Conservation (phyloP, 768 basidiomycete genomes). For the Lyophyllum atratum region DNA sequence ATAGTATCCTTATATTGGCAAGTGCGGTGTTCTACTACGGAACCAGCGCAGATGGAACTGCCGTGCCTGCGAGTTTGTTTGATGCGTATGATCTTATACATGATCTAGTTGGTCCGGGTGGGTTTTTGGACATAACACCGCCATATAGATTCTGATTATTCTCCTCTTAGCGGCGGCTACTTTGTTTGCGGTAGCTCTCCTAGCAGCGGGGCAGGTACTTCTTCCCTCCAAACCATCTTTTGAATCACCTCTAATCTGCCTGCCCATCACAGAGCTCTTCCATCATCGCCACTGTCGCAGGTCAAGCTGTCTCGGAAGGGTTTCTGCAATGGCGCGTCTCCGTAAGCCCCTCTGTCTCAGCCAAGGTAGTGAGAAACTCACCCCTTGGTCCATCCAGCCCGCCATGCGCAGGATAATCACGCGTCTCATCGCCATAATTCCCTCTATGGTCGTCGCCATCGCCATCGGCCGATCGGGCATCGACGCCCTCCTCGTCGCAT, state of each 20-base stretch:
- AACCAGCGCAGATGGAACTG: conserved; percentile 20
- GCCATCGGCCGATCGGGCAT: conserved; percentile 71
- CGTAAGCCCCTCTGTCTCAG: conserved; percentile 36
- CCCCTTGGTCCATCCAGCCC: conserved; percentile 44
- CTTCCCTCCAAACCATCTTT: neutral
- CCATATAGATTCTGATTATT: conserved; percentile 1
- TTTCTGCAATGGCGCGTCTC: conserved; percentile 87
- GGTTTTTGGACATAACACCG: conserved; percentile 19
- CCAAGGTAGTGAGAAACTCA: conserved; percentile 3
- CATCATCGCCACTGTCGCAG: conserved; percentile 86
- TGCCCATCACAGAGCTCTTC: conserved; percentile 62
- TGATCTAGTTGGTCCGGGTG: conserved; percentile 67
- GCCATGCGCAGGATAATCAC: conserved; percentile 80
- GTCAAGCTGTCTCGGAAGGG: conserved; percentile 89
- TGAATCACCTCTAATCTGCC: neutral
- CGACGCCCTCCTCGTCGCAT: conserved; percentile 78
- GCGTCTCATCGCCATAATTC: conserved; percentile 78
- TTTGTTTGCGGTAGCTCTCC: conserved; percentile 86
- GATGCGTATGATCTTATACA: conserved; percentile 80
- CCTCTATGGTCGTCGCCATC: conserved; percentile 78
- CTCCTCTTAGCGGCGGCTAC: conserved; percentile 65
- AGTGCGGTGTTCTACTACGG: conserved; percentile 77
- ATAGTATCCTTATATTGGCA: conserved; percentile 80
- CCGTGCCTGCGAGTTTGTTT: conserved; percentile 70
- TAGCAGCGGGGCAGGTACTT: conserved; percentile 76